Evolutionary conservation across 2,329 filamentous ascomycete species (phyloP).

Genomic region (Phialocephala subalpina): DNA sequence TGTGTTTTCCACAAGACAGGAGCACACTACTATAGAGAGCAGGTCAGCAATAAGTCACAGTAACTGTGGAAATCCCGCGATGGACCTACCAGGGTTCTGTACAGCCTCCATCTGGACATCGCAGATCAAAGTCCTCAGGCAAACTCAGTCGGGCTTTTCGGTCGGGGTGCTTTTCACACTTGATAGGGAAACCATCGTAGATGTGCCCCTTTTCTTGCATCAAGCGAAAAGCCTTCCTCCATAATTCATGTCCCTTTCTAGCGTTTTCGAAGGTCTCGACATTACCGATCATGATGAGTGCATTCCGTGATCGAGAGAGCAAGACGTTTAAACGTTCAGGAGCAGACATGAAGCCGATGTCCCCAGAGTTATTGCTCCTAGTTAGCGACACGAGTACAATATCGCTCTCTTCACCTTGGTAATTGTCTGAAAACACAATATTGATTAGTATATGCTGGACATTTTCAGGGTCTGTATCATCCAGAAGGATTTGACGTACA

Average conservation of each 20-base stretch:
- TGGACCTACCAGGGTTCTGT: constrained; percentile 63
- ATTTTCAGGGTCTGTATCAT: background rate
- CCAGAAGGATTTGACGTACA: constrained; percentile 45
- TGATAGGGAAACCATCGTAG: constrained; percentile 66
- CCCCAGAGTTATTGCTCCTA: constrained; percentile 66
- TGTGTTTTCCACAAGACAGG: constrained; percentile 66
- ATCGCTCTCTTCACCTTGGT: constrained; percentile 79
- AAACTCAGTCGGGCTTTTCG: constrained; percentile 53
- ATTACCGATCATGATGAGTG: constrained; percentile 75
- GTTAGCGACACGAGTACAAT: constrained; percentile 75
- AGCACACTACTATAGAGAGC: constrained; percentile 50
- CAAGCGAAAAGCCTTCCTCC: constrained; percentile 64
- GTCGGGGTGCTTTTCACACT: constrained; percentile 66
- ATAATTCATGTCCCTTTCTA: constrained; percentile 63
- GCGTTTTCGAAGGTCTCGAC: constrained; percentile 69
- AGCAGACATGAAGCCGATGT: constrained; percentile 76
- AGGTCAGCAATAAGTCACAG: constrained; percentile 26
- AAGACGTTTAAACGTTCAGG: constrained; percentile 75
- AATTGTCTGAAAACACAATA: constrained; percentile 65
- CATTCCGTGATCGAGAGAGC: constrained; percentile 70
- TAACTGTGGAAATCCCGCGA: background rate
- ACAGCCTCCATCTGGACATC: constrained; percentile 77
- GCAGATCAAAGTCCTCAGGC: constrained; percentile 64
- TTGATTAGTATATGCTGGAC: constrained; percentile 3
- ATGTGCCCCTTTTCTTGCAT: constrained; percentile 60